Conservation (phyloP, 257 asterid genomes). For the Solanum sejunctum region DNA sequence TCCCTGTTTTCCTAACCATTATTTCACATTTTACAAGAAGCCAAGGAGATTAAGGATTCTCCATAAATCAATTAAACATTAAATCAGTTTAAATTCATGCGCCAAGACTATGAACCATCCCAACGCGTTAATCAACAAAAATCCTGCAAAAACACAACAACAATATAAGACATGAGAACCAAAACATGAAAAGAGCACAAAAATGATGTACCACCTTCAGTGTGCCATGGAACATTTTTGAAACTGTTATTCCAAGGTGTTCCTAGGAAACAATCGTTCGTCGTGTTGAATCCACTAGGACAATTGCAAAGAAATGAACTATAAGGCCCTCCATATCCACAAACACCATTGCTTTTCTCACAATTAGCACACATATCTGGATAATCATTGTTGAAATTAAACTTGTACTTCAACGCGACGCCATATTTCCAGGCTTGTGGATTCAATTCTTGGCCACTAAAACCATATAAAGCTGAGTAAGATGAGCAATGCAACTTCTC, state of each 20-base stretch:
- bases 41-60: not conserved
- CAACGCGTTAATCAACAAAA: constrained; percentile 11
- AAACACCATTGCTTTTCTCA: constrained; percentile 72
- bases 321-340: constrained; percentile 40
- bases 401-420: constrained; percentile 59
- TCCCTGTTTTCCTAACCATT: not conserved
- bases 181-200: not conserved
- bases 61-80: constrained; percentile 5
- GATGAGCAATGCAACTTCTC: constrained; percentile 44
- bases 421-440: constrained; percentile 70
- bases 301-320: constrained; percentile 53
- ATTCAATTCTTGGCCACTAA: constrained; percentile 34
- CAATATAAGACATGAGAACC: not conserved
- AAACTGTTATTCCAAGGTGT: constrained; percentile 33
- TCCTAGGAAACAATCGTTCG: constrained; percentile 49
- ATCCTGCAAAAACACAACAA: constrained; percentile 44
- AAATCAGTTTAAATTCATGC: not conserved
- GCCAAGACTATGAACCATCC: constrained; percentile 20
- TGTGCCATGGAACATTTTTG: constrained; percentile 21
- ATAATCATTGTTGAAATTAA: constrained; percentile 55
- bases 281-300: constrained; percentile 55
- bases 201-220: constrained; percentile 7
- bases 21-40: not conserved
- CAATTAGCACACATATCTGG: constrained; percentile 56
- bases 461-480: constrained; percentile 59